Evolutionary conservation across 345 rosid species (phyloP), one percentile per base, ranked within the genome.

Genomic region (Citropsis articulata): DNA sequence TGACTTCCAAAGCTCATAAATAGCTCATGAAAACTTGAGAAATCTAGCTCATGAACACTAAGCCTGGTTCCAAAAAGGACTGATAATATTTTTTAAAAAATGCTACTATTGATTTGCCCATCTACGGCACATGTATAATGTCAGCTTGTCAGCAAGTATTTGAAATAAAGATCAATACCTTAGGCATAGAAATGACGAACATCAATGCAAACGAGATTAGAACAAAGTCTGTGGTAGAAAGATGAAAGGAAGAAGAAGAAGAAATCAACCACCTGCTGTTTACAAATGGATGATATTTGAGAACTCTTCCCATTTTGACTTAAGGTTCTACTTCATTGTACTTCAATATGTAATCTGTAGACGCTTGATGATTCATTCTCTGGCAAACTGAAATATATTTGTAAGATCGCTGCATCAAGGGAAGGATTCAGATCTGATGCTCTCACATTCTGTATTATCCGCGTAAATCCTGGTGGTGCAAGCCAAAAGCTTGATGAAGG

Each of bases 311-410:
- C 6, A 2, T 27, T 5, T 63, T 25, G 0, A 63, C 31, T 63
- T 59, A 9, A n/a, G 28, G 27, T n/a, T 22, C 62, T 59, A 8
- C 62, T 59, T 59, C 62, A 59, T n/a, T n/a, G 27, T 61, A 61
- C 30, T 25, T 25, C 65, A 61, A 61, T 25, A 24, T 12, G 28
- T 12, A 86, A 24, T 90, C 89, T 18, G n/a, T 22, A 53, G 57
- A 22, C 4, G 57, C 22, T 53, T 53, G 8, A 1, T 19, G 57
- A 53, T 53, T 30, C 89, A 93, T 30, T 72, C 84, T 30, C 71
- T 72, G 2, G 89, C 36, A 25, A 81, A 92, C 62, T 82, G 88
- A 8, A 92, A 93, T 61, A 92, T 78, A 53, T 73, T 65, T 57
- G 88, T 78, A 45, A 89, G 72, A 75, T 90, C 88, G 7, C 90